Base-by-base conservation (phyloP, 805 yeast species). In the Nakazawaea ambrosiae region DNA sequence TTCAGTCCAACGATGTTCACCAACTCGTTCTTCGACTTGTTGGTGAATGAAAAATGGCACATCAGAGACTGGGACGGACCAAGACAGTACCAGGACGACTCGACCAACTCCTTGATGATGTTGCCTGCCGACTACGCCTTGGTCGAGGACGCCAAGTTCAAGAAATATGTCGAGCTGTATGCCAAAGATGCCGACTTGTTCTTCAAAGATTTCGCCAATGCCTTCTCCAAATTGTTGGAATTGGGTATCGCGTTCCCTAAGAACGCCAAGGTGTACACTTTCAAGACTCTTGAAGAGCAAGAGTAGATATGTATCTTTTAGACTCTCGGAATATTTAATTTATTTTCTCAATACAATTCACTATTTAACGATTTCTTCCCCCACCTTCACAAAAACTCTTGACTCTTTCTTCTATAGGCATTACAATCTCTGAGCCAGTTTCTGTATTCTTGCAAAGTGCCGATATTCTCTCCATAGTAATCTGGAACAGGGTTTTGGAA, bases 401-500 rank as follows among this genome's bases (percentile, higher is more conserved):
- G 72, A 17, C 87, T 73, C 61, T 85, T 87, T 65, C 89, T 77
- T 56, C 80, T 77, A 66, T 82, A 92, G 26, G 95, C 88, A 52
- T 86, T 81, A 54, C 96, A 85, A 59, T 92, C 97, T 53, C 97
- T 77, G 51, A 92, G 69, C 98, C 98, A 92, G 58, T 85, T 92
- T 63, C 88, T 83, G 63, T 92, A 92, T 47, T 78, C 89, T 49
- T 75, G 75, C 53, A 90, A 61, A 37, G 94, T 81, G 37, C 87
- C 86, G 44, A 92, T 89, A 60, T 85, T 85, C 63, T 92, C 98
- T 28, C 98, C 98, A 56, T 92, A 92, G 63, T 88, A 92, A 60
- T 92, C 98, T n/a, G 97, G 96, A 33, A 92, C 95, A 11, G 97
- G 97, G 61, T 90, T 92, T 39, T 84, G 73, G 61, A 88, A 81